Base-by-base conservation (phyloP, 495 filamentous ascomycete species). In the Hypoxylon fragiforme region DNA sequence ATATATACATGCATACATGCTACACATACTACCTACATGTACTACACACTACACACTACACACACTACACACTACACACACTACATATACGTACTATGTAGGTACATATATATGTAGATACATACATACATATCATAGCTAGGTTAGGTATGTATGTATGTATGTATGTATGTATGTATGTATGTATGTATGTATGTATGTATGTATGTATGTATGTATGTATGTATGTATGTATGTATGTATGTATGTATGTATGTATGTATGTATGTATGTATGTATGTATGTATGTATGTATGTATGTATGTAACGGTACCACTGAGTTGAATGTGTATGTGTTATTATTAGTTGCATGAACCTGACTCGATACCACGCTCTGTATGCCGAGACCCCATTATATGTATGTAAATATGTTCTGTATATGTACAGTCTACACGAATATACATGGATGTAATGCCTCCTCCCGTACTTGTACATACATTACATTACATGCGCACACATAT, bases 291-390 rank as follows among this genome's bases (percentile, higher is more conserved):
- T n/a, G 12, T 34, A n/a, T n/a, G 13, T n/a, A n/a, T 28, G 4
- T 28, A 28, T 4, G 4, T 28, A 28, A 28, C 24, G 24, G 24
- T 28, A 4, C 9, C 9, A 28, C 24, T 9, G 24, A n/a, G n/a
- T n/a, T n/a, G 24, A 4, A 9, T 28, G 9, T 9, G 9, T 28
- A 28, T 9, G 24, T 28, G 4, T 31, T 34, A 31, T 21, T 42
- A 48, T 42, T 44, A 45, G 32, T 36, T 49, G 44, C 56, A 45
- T 35, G 45, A 43, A 50, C 34, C 32, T 60, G 50, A 60, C 56
- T 60, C 50, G 56, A 14, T 31, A 34, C 31, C 34, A 37, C 3
- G n/a, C n/a, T n/a, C n/a, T n/a, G n/a, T n/a, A n/a, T n/a, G n/a
- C n/a, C n/a, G n/a, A n/a, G n/a, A n/a, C n/a, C n/a, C n/a, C n/a